phyloP scores from a whole-genome alignment of 805 yeast genomes.

The Wickerhamiella kazuoi region DNA sequence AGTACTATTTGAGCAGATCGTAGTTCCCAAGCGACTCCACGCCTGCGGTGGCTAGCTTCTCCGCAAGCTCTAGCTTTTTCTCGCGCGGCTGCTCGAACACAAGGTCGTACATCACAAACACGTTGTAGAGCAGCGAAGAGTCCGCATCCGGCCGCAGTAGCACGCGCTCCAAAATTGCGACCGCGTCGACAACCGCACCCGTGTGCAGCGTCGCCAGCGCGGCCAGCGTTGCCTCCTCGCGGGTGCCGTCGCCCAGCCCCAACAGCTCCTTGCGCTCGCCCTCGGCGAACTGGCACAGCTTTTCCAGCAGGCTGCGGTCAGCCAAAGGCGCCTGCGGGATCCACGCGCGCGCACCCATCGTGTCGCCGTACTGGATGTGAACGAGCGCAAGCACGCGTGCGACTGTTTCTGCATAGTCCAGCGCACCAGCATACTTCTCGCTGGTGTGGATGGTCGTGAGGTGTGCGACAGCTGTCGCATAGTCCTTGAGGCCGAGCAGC shows the following conservation, averaged over 20 bases:
- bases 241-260: not conserved
- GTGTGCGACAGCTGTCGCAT: conserved; percentile 19
- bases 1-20: conserved; percentile 3
- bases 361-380: conserved; percentile 17
- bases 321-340: conserved; percentile 3
- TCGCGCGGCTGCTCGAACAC: conserved; percentile 5
- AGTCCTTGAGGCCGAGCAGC: conserved; percentile 20
- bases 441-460: conserved; percentile 11
- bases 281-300: conserved; percentile 15
- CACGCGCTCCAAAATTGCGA: conserved; percentile 9
- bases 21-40: conserved; percentile 9
- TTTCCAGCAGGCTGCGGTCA: conserved; percentile 1
- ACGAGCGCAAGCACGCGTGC: conserved; percentile 12
- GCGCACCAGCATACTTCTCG: not conserved
- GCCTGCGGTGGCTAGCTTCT: conserved; percentile 2
- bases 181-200: conserved; percentile 15
- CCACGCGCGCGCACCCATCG: conserved; percentile 19
- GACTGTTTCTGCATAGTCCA: conserved; percentile 4
- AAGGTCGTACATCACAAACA: conserved; percentile 17
- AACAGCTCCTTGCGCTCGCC: conserved; percentile 12
- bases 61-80: conserved; percentile 2
- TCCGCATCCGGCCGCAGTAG: conserved; percentile 4
- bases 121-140: conserved; percentile 11
- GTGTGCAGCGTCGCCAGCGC: conserved; percentile 14
- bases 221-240: conserved; percentile 1